phyloP scores from a whole-genome alignment of 768 basidiomycete species.

The Hortiboletus campestris region DNA sequence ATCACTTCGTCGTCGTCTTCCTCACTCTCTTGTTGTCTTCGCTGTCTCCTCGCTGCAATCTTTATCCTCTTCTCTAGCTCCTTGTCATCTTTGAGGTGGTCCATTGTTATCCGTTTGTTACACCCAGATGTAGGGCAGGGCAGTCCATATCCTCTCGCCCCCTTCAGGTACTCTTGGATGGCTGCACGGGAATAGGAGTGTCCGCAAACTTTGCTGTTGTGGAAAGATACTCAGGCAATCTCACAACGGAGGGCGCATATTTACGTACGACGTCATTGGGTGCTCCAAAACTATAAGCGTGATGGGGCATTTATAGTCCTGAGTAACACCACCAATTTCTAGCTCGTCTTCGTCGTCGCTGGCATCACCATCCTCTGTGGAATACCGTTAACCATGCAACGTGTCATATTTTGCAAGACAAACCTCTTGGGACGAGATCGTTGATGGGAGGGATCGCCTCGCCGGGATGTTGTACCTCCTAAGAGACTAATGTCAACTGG shows the following conservation, averaged over 20 bases:
- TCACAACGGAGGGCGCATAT: not conserved
- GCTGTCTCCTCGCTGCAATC: slow-evolving; percentile 52
- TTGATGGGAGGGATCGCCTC: slow-evolving; percentile 74
- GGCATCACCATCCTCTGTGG: slow-evolving; percentile 71
- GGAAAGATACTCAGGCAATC: not conserved
- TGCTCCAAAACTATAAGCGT: slow-evolving; percentile 63
- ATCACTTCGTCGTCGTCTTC: slow-evolving; percentile 49
- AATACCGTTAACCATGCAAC: not conserved
- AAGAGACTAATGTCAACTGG: slow-evolving; percentile 8
- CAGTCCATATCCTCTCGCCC: slow-evolving; percentile 31
- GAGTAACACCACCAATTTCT: slow-evolving; percentile 81
- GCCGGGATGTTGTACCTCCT: slow-evolving; percentile 70
- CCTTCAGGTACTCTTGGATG: slow-evolving; percentile 61
- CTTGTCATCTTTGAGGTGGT: slow-evolving; percentile 52
- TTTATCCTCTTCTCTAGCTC: slow-evolving; percentile 63
- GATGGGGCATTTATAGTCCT: slow-evolving; percentile 83
- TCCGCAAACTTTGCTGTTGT: slow-evolving; percentile 57
- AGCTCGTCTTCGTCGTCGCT: slow-evolving; percentile 88
- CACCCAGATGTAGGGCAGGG: slow-evolving; percentile 77
- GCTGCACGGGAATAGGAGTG: slow-evolving; percentile 81
- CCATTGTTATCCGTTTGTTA: slow-evolving; percentile 51
- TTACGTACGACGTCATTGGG: slow-evolving; percentile 77
- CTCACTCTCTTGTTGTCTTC: slow-evolving; percentile 37
- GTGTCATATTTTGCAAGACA: not conserved
- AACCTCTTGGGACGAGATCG: slow-evolving; percentile 70